These are phyloP conservation scores for Eucalyptus urophylla DNA, from an alignment of 345 rosid species.

Conservation along the genomic window DNA sequence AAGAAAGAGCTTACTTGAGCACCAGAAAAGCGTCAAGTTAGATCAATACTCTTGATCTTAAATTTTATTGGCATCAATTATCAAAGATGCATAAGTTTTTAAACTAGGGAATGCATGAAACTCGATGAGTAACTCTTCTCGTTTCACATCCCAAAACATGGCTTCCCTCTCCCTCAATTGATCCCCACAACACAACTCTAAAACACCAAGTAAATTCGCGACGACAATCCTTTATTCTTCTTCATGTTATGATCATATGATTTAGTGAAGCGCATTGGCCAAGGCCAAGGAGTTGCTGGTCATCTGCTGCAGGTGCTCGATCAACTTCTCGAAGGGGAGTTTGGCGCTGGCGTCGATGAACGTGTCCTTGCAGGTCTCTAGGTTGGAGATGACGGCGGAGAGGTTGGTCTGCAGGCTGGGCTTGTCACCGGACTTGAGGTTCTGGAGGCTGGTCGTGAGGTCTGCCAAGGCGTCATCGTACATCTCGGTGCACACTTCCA, in stretches of 20 bases:
- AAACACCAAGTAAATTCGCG: background rate
- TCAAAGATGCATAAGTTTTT: background rate
- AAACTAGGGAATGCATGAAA: background rate
- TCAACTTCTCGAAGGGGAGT: background rate
- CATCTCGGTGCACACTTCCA: slow-evolving; percentile 7
- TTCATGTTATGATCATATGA: background rate
- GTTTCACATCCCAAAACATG: background rate
- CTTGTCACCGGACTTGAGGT: slow-evolving; percentile 10
- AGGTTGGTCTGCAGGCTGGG: slow-evolving; percentile 13
- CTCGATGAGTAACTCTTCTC: background rate
- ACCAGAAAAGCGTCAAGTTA: slow-evolving; percentile 57
- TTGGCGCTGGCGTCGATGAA: background rate
- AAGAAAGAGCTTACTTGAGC: slow-evolving; percentile 96
- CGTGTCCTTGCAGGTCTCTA: slow-evolving; percentile 14
- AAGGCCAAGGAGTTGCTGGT: slow-evolving; percentile 1
- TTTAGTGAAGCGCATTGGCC: background rate
- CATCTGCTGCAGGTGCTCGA: background rate
- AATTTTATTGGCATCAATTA: background rate
- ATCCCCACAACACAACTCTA: background rate
- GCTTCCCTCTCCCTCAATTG: background rate
- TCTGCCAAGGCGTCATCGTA: slow-evolving; percentile 9
- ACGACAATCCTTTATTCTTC: background rate
- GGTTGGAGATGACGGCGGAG: slow-evolving; percentile 13
- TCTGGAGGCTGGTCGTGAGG: slow-evolving; percentile 1
- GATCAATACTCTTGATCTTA: slow-evolving; percentile 23